phyloP scores from a whole-genome alignment of 2,329 filamentous ascomycete genomes.

The Sclerotiophoma versabilis region DNA sequence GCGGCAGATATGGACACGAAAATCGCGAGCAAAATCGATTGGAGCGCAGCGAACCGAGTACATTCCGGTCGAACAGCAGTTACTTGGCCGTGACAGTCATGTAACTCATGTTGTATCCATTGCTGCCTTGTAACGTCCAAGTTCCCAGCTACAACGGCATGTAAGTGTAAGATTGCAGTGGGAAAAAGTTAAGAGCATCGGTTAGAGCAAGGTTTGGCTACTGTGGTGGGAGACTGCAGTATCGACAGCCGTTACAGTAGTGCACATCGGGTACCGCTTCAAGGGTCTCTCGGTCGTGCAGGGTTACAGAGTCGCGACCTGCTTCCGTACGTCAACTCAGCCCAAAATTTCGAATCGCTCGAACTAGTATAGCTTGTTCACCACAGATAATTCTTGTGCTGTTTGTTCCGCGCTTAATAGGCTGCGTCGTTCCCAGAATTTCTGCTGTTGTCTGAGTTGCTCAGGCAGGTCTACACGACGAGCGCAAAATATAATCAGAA shows the following conservation, averaged over 20 bases:
- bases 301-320: background rate
- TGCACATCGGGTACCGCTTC: background rate
- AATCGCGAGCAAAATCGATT: background rate
- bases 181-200: background rate
- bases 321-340: background rate
- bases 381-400: background rate
- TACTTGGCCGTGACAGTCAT: background rate
- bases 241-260: slow-evolving; percentile 1
- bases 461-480: too few relatives aligned
- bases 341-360: background rate
- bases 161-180: background rate
- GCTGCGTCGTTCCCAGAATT: too few relatives aligned
- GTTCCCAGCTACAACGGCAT: background rate
- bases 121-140: background rate
- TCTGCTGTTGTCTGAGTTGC: too few relatives aligned
- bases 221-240: background rate
- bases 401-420: too few relatives aligned
- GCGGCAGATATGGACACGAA: background rate
- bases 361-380: background rate
- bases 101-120: background rate
- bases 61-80: background rate
- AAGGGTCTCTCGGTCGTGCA: background rate
- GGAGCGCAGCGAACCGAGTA: background rate
- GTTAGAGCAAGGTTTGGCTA: background rate
- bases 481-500: background rate